Base-by-base conservation (phyloP, 148 eudicot genomes). In the Arctostaphylos glauca region DNA sequence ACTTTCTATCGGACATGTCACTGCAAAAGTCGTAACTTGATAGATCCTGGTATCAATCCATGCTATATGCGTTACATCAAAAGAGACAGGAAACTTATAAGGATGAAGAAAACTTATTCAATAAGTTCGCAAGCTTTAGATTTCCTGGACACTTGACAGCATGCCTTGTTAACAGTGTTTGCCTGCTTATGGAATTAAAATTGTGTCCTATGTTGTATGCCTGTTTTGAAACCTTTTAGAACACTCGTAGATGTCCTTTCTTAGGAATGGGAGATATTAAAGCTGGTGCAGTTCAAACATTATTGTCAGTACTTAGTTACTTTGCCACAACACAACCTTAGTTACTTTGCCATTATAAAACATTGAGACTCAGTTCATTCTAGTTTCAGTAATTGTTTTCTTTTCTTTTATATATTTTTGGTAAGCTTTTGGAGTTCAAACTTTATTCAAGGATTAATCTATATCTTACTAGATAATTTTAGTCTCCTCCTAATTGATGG, bases 231-330 rank as follows among this genome's bases (percentile, higher is more conserved):
- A 10, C 78, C 7, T 21, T 18, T 21, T 13, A 9, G 52, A 48
- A 52, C 79, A 9, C 41, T 23, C 59, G 6, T 76, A 76, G 59
- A 76, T 76, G 52, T 52, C 44, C 1, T 23, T 52, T 76, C 16
- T 75, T 52, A 48, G 78, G 56, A 76, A 76, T 76, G 59, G 23
- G 19, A 47, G 52, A 23, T 52, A 12, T 10, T 13, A 9, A 23
- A 75, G 58, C 38, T 75, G 21, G 56, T 19, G 41, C 44, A 67
- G 19, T 46, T 7, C 47, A 18, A 73, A 13, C 46, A 5, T 41
- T 71, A 71, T 47, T 75, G 78, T 75, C 58, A n/a, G 53, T 25
- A 21, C 7, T n/a, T n/a, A 75, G 78, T 49, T 75, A 50, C 78
- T 75, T 19, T 49, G 43, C 43, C 13, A 49, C 18, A 31, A 74